Base-by-base conservation (phyloP, 306 rosid species). In the Medicago ruthenica region DNA sequence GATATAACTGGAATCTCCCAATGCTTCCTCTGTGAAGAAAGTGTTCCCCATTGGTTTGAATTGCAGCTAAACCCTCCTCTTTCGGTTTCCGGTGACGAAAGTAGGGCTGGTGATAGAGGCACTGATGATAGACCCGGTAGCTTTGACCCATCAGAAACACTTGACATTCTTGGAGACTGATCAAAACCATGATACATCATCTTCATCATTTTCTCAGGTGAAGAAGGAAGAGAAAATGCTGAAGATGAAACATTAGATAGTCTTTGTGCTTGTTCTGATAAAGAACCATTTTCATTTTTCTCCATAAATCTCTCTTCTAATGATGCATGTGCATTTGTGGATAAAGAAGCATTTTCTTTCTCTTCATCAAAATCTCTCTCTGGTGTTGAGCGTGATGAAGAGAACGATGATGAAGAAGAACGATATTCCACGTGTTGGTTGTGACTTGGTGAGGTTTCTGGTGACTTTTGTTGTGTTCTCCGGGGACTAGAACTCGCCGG, bases 401-500 rank as follows among this genome's bases (percentile, higher is more conserved):
- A 74, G 62, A 66, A 45, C 5, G 69, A 73, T 15, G 83, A 18
- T 24, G 82, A 50, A 48, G 76, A 63, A 24, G 74, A 64, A 74
- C 61, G 53, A 54, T 62, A 65, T 27, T 50, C 79, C 51, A 66
- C 67, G 58, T 70, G 81, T 9, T 81, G 79, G 51, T 75, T 80
- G 68, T 62, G 71, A 36, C 31, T 60, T 12, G 79, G 59, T 12
- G 67, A 42, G 4, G 83, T 74, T 77, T 88, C 96, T 0, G 91
- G 93, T 6, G 97, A 89, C 60, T 79, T 88, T 1, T 87, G 73
- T 31, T 74, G 83, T 64, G 85, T 76, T 64, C 84, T 86, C 20
- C 40, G 67, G 47, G 89, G 87, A 13, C 89, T 86, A 11, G 79
- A 61, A 34, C 80, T 87, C 55, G 81, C 73, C 63, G 79, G 76